Evolutionary conservation across 208 protist genomes (phyloP), one percentile per base, ranked within the genome.

Genomic region (Acanthamoeba lenticulata): DNA sequence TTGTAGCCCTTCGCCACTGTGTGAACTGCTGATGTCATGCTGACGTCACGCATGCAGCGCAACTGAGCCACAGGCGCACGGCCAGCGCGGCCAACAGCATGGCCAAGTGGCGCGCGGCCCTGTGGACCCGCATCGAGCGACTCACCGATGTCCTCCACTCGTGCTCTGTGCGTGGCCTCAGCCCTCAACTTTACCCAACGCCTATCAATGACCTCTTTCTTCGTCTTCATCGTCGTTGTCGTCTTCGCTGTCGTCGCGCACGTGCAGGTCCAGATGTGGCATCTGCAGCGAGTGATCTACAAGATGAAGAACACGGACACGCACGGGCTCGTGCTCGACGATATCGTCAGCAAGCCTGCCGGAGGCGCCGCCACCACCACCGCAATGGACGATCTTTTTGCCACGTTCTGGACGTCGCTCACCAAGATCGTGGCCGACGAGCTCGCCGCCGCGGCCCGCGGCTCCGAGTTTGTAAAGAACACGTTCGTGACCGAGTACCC

Each of bases 251-350:
- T 6, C 60, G 19, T 69, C 6, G 19, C 60, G 6, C 5, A 69
- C 52, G 27, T 6, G 9, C 40, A 81, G 69, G 90, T 96, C 34
- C 94, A 96, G 94, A 92, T 95, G 45, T 92, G 88, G 27, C 94
- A 96, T 47, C 57, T 96, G 44, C 95, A 96, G 72, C 69, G 95
- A 85, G 79, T 96, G 38, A 85, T 96, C 27, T 57, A 60, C 38
- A 96, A 95, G 42, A 96, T 94, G 69, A 96, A 92, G 94, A 90
- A 93, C 72, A 90, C 85, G 9, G 1, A 45, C 11, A 94, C 86
- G 9, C 74, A 96, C 34, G 94, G 92, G 27, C 52, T 74, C 21
- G 38, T 96, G 29, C 88, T 96, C 47, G 95, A 96, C 47, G n/a
- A 83, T 6, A 67, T 94, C 42, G 89, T 95, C 62, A 94, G 81